These are phyloP conservation scores for Anthracocystis panici-leucophaei DNA, from an alignment of 1,284 basidiomycete genomes.

Conservation along the genomic window DNA sequence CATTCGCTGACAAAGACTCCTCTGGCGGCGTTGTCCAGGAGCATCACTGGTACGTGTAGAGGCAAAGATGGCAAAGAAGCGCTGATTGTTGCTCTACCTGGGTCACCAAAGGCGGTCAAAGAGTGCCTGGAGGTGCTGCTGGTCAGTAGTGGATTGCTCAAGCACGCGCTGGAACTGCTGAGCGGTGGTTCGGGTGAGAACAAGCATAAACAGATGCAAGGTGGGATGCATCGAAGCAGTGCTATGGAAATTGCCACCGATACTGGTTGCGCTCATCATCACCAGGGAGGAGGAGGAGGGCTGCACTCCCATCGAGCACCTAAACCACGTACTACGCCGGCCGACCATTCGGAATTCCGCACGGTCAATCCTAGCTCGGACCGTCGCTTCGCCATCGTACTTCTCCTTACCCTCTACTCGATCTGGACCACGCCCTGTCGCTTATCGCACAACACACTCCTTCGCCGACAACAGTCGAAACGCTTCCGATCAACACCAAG, in stretches of 20 bases:
- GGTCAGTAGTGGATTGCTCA: conserved; percentile 71
- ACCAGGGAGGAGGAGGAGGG: conserved; percentile 51
- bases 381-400: conserved; percentile 59
- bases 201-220: conserved; percentile 72
- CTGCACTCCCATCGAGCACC: conserved; percentile 44
- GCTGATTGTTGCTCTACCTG: conserved; percentile 83
- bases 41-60: conserved; percentile 78
- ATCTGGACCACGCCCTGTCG: conserved; percentile 76
- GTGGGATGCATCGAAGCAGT: conserved; percentile 5
- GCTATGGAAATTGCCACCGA: conserved; percentile 20
- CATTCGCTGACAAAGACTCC: conserved; percentile 80
- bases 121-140: conserved; percentile 81
- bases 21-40: conserved; percentile 82
- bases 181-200: conserved; percentile 77
- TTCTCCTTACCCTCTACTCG: conserved; percentile 82
- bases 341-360: conserved; percentile 68
- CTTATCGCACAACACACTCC: conserved; percentile 74
- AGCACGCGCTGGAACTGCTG: conserved; percentile 82
- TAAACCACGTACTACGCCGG: conserved; percentile 38
- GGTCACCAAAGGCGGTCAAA: conserved; percentile 83
- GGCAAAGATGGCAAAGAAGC: conserved; percentile 70
- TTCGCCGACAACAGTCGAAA: conserved; percentile 13
- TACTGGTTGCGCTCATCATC: conserved; percentile 30
- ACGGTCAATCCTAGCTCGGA: conserved; percentile 77
- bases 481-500: conserved; percentile 66